phyloP scores from a whole-genome alignment of 768 basidiomycete genomes.

The Termitomyces sp. region DNA sequence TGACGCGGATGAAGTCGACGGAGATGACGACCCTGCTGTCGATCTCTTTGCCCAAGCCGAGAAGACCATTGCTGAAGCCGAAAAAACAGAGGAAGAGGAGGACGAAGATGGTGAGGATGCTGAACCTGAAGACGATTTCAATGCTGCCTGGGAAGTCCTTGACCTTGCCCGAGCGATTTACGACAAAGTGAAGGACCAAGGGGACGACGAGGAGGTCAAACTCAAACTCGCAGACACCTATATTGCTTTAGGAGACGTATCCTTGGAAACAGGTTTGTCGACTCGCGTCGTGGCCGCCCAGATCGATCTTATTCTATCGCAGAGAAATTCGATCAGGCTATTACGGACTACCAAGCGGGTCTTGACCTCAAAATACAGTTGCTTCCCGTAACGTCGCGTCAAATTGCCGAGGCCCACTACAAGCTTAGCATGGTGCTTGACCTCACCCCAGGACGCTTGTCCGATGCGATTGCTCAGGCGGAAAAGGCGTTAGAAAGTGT shows the following conservation, averaged over 20 bases:
- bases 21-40: constrained; percentile 45
- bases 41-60: constrained; percentile 60
- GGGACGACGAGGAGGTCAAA: constrained; percentile 54
- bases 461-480: constrained; percentile 78
- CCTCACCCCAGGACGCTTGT: constrained; percentile 77
- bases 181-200: constrained; percentile 51
- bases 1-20: constrained; percentile 61
- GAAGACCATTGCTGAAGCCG: constrained; percentile 39
- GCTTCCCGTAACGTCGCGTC: constrained; percentile 83
- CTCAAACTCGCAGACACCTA: constrained; percentile 90
- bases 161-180: constrained; percentile 90
- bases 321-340: constrained; percentile 97
- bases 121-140: constrained; percentile 95
- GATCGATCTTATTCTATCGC: constrained; percentile 9
- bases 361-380: constrained; percentile 67
- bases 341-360: constrained; percentile 78
- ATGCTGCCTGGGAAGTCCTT: constrained; percentile 96
- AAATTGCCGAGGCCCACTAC: constrained; percentile 92
- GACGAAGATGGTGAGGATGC: constrained; percentile 61
- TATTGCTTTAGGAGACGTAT: constrained; percentile 91
- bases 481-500: constrained; percentile 79
- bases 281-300: not conserved
- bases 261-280: constrained; percentile 85
- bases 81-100: constrained; percentile 42
- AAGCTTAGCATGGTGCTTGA: constrained; percentile 93